Evolutionary conservation across 352 stramenopile genomes (phyloP).

Genomic region (Peronospora belbahrii): DNA sequence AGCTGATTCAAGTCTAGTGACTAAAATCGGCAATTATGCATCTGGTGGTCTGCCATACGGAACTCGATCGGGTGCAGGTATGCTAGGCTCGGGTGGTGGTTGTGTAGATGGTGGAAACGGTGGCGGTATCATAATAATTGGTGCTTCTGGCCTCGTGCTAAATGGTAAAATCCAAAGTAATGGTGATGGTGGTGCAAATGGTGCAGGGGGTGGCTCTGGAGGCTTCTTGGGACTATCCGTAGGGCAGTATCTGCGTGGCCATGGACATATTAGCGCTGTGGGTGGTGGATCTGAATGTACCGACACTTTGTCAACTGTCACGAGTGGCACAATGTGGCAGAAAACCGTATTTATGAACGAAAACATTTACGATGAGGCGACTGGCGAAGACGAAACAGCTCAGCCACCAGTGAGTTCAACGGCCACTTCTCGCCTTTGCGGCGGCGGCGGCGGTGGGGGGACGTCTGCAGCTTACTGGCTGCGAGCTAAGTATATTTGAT

Average conservation of each 20-base stretch:
- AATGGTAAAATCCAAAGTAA: slow-evolving; percentile 71
- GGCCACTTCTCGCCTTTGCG: slow-evolving; percentile 32
- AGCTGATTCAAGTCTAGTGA: slow-evolving; percentile 58
- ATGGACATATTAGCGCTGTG: slow-evolving; percentile 61
- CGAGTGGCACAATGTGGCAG: slow-evolving; percentile 14
- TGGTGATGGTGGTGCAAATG: slow-evolving; percentile 43
- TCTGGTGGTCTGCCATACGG: slow-evolving; percentile 61
- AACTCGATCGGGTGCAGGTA: slow-evolving; percentile 50
- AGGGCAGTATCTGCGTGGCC: slow-evolving; percentile 42
- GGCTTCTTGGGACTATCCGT: slow-evolving; percentile 64
- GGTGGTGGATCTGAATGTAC: slow-evolving; percentile 57
- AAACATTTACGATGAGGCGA: slow-evolving; percentile 9
- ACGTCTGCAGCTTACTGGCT: slow-evolving; percentile 61
- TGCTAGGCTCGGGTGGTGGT: slow-evolving; percentile 63
- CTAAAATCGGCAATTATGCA: slow-evolving; percentile 45
- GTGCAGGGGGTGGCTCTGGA: slow-evolving; percentile 61
- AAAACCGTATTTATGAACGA: slow-evolving; percentile 6
- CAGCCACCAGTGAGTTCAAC: slow-evolving; percentile 23
- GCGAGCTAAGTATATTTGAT: slow-evolving; percentile 54
- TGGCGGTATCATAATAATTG: slow-evolving; percentile 62
- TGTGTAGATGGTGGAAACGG: slow-evolving; percentile 60
- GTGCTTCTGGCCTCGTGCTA: slow-evolving; percentile 45
- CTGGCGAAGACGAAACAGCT: slow-evolving; percentile 18
- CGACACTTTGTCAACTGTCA: slow-evolving; percentile 22
- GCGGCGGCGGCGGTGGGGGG: slow-evolving; percentile 62